Base-by-base conservation (phyloP, 495 filamentous ascomycete species). In the Thozetella sp. region DNA sequence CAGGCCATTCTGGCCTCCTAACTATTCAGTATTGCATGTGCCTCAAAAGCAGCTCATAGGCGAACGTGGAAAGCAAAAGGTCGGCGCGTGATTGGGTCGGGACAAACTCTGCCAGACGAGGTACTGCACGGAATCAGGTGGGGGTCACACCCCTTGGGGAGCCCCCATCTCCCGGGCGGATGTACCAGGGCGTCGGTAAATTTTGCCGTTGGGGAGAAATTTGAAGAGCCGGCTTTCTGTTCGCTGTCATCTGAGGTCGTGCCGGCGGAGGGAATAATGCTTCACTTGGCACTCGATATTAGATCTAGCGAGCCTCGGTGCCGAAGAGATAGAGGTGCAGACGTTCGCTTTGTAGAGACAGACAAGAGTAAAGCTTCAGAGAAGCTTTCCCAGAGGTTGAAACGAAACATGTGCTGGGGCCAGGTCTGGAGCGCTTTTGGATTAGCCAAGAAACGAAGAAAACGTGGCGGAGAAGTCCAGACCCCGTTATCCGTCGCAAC, bases 151-250 rank as follows among this genome's bases (percentile, higher is more conserved):
- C 30, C 43, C n/a, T n/a, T n/a, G n/a, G n/a, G n/a, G n/a, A n/a
- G n/a, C n/a, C n/a, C n/a, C n/a, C n/a, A 56, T 25, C 12, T 56
- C 26, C 2, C 25, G 27, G 15, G 25, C 43, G 30, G 25, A 22
- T 43, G 56, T 45, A 46, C 60, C 52, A 58, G 13, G 50, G 34
- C 56, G 23, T 59, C 43, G 55, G 60, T 57, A 58, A 58, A 55
- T 58, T 59, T 56, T 17, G 34, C 50, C 43, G 9, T 48, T 48
- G 12, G 10, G 43, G 4, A 15, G 9, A 3, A n/a, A 20, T 3
- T 13, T 48, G 10, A n/a, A 48, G 43, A 48, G n/a, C 43, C 43
- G 43, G 4, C 43, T 3, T 3, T 48, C 43, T n/a, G 43, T 48
- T 20, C 3, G 10, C 43, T 3, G 20, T 20, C 10, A n/a, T 48